Conservation (phyloP, 768 basidiomycete genomes). For the Rhizopogon rudus region DNA sequence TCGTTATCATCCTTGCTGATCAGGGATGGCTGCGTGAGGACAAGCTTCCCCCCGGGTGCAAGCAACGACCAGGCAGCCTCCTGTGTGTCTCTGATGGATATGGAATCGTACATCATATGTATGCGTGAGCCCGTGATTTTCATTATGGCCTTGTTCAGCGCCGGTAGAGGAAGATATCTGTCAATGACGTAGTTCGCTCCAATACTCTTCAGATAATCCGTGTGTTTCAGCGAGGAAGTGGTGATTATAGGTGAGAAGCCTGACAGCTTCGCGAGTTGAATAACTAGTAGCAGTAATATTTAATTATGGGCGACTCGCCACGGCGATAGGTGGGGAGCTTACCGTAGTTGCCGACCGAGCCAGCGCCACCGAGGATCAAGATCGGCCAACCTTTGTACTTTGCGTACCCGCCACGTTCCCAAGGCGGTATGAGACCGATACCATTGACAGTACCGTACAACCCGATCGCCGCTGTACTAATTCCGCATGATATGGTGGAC, state of each 20-base stretch:
- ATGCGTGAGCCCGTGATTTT: slow-evolving; percentile 31
- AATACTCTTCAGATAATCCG: slow-evolving; percentile 28
- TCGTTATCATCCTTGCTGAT: slow-evolving; percentile 22
- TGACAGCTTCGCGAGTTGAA: slow-evolving; percentile 36
- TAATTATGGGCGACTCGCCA: slow-evolving; percentile 11
- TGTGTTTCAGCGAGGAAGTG: slow-evolving; percentile 30
- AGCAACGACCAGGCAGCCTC: slow-evolving; percentile 31
- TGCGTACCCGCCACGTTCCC: slow-evolving; percentile 30
- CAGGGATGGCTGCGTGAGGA: slow-evolving; percentile 28
- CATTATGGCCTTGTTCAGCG: slow-evolving; percentile 30
- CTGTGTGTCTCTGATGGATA: slow-evolving; percentile 35
- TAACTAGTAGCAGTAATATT: slow-evolving; percentile 16
- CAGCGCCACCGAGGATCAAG: slow-evolving; percentile 43
- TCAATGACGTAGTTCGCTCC: slow-evolving; percentile 32
- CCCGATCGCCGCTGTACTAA: slow-evolving; percentile 47
- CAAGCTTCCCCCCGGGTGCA: slow-evolving; percentile 31
- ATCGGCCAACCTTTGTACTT: slow-evolving; percentile 41
- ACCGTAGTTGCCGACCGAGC: slow-evolving; percentile 49
- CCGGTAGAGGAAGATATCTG: slow-evolving; percentile 20
- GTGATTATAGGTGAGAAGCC: slow-evolving; percentile 34
- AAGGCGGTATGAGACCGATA: slow-evolving; percentile 35
- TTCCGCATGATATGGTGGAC: slow-evolving; percentile 41
- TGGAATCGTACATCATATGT: slow-evolving; percentile 33
- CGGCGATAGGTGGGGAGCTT: slow-evolving; percentile 12
- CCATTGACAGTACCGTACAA: slow-evolving; percentile 40